These are phyloP conservation scores for Calonectria hawksworthii DNA, from an alignment of 2,329 filamentous ascomycete species.

Conservation along the genomic window DNA sequence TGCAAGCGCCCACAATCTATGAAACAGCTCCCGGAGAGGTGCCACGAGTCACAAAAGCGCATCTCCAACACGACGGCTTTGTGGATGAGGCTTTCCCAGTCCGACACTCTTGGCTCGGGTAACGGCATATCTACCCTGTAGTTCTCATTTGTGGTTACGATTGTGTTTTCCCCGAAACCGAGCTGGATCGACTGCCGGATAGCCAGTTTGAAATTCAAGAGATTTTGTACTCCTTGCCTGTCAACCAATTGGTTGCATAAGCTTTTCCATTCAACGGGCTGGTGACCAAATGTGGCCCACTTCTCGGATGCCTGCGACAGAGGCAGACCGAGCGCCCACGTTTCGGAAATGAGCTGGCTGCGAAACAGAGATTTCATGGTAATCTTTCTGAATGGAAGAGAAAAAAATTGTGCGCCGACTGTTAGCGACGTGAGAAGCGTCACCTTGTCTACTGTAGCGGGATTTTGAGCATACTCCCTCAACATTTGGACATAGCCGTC, in stretches of 20 bases:
- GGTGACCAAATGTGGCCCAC: not conserved
- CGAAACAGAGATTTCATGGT: not conserved
- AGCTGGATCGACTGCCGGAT: not conserved
- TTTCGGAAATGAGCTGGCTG: not conserved
- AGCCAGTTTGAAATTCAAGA: not conserved
- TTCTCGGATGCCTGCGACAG: not conserved
- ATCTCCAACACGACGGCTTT: not conserved
- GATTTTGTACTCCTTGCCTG: not conserved
- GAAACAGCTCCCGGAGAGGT: not conserved
- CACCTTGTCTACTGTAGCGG: not conserved
- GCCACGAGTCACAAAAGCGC: not conserved
- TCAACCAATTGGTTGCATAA: not conserved
- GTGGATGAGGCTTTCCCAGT: not conserved
- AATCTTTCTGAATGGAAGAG: not conserved
- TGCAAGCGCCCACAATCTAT: not conserved
- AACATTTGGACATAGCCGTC: not conserved
- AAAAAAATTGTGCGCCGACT: not conserved
- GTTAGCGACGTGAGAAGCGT: not conserved
- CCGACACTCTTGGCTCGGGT: not conserved
- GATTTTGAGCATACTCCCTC: not conserved
- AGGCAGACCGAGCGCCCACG: not conserved
- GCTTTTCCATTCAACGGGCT: not conserved
- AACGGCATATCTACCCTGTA: not conserved
- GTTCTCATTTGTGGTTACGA: not conserved
- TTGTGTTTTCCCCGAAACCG: no score